Evolutionary conservation across 257 asterid species (phyloP).

Genomic region (Solanum corneliomulleri): DNA sequence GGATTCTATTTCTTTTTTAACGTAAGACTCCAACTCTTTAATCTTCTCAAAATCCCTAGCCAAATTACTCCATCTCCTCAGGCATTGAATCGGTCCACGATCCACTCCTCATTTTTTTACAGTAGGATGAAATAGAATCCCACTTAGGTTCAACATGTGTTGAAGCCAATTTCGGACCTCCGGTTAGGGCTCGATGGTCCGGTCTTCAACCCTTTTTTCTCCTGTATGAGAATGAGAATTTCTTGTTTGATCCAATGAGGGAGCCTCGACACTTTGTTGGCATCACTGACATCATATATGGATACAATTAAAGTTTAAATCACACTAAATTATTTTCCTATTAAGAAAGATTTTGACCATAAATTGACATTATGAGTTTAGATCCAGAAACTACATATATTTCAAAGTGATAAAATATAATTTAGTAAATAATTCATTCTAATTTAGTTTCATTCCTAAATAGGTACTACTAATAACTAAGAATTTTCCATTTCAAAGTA

Average conservation of each 20-base stretch:
- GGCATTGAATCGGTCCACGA: background rate
- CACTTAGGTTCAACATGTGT: background rate
- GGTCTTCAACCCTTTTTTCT: too few relatives aligned
- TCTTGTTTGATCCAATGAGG: too few relatives aligned
- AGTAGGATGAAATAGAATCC: background rate
- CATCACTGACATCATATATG: too few relatives aligned
- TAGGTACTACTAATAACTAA: background rate
- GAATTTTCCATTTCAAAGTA: too few relatives aligned
- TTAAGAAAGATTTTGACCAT: background rate
- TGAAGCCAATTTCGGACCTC: background rate
- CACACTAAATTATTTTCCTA: background rate
- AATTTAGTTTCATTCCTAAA: too few relatives aligned
- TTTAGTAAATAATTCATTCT: background rate
- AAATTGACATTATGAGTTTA: background rate
- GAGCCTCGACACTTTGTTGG: too few relatives aligned
- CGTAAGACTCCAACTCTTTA: conserved; percentile 69
- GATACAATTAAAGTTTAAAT: background rate
- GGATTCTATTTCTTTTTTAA: conserved; percentile 52
- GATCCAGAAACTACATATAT: background rate
- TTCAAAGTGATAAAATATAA: background rate
- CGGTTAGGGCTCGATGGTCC: too few relatives aligned
- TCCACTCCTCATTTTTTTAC: background rate
- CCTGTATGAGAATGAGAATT: too few relatives aligned
- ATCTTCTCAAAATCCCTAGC: conserved; percentile 1
- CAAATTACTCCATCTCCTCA: background rate